Percentiles rank a stretch among this genome's conserved stretches.
These are phyloP conservation scores for Carnegiea gigantea DNA, from an alignment of 179 eudicot species.

Conservation along the genomic window DNA sequence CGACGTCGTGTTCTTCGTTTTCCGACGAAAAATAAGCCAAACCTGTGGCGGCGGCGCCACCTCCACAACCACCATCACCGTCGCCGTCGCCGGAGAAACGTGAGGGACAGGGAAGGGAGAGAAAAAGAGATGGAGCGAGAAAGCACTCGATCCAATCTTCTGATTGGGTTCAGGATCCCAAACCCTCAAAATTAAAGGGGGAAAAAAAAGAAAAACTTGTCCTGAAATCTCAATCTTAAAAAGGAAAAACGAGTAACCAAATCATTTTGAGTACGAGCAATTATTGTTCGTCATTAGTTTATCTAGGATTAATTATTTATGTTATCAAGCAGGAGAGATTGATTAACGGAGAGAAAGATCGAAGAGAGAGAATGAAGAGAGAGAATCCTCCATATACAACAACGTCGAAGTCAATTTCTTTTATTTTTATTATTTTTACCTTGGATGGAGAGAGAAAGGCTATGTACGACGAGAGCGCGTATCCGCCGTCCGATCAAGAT, in stretches of 20 bases:
- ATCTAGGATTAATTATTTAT: not conserved
- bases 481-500: slow-evolving; percentile 1
- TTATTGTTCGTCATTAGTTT: not conserved
- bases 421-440: not conserved
- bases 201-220: not conserved
- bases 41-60: not conserved
- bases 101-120: not conserved
- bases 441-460: not conserved
- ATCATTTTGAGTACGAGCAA: not conserved
- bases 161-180: not conserved
- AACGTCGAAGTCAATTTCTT: not conserved
- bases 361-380: not conserved
- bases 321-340: not conserved
- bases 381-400: not conserved
- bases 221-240: not conserved
- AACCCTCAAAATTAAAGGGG: not conserved
- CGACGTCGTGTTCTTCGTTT: not conserved
- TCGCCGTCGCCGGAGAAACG: slow-evolving; percentile 2
- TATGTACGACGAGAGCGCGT: not conserved
- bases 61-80: no score
- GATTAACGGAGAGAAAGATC: slow-evolving; percentile 2
- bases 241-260: not conserved
- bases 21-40: not conserved
- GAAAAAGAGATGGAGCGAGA: slow-evolving; percentile 11
- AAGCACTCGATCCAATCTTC: slow-evolving; percentile 53